These are phyloP conservation scores for Pythium sukuiense DNA, from an alignment of 352 stramenopile genomes.

Conservation along the genomic window DNA sequence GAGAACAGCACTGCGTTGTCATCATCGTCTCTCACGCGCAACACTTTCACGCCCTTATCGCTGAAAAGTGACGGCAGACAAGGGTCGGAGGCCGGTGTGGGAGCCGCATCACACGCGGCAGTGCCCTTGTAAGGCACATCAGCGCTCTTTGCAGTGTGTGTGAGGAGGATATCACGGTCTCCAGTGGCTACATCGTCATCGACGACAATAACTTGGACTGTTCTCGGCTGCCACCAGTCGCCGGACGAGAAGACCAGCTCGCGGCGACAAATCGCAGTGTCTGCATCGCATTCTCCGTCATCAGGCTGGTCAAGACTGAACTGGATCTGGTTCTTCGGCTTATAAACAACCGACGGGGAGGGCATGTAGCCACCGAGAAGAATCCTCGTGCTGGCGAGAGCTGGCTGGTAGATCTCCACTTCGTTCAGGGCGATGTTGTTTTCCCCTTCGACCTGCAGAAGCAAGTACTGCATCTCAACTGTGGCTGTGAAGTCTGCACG, in stretches of 20 bases:
- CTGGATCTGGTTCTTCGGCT: slow-evolving; percentile 49
- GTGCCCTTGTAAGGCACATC: slow-evolving; percentile 48
- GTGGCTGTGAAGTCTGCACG: slow-evolving; percentile 34
- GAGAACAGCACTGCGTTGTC: slow-evolving; percentile 63
- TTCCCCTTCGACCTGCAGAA: slow-evolving; percentile 55
- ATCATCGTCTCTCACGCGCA: slow-evolving; percentile 62
- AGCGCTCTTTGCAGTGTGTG: slow-evolving; percentile 42
- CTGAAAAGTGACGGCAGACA: slow-evolving; percentile 47
- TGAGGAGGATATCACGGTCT: slow-evolving; percentile 47
- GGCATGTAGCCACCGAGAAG: slow-evolving; percentile 57
- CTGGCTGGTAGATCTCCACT: slow-evolving; percentile 63
- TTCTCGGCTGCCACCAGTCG: slow-evolving; percentile 42
- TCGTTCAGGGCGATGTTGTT: slow-evolving; percentile 64
- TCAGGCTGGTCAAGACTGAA: slow-evolving; percentile 31
- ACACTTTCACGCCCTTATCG: slow-evolving; percentile 45
- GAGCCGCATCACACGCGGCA: slow-evolving; percentile 26
- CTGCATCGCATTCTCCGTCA: slow-evolving; percentile 34
- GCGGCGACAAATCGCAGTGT: slow-evolving; percentile 45
- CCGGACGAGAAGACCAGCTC: slow-evolving; percentile 65
- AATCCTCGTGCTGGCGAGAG: slow-evolving; percentile 50
- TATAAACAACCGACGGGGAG: slow-evolving; percentile 32
- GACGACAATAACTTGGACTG: slow-evolving; percentile 37
- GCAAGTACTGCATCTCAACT: slow-evolving; percentile 43
- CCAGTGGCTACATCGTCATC: slow-evolving; percentile 60
- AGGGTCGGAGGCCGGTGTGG: not conserved